Base-by-base conservation (phyloP, 305 asterid genomes). In the Fraxinus albicans region DNA sequence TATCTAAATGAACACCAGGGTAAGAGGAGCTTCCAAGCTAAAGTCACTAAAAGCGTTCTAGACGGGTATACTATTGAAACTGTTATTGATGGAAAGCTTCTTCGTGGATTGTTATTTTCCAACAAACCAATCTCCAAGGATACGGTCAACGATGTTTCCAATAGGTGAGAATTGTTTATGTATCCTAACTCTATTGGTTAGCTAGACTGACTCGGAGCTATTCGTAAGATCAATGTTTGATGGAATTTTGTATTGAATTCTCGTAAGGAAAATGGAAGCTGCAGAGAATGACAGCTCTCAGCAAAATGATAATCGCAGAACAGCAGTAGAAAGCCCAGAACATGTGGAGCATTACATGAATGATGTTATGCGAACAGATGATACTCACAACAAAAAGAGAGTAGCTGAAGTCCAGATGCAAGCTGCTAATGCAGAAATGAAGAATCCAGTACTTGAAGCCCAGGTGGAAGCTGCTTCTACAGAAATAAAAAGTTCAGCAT, bases 61-160 rank as follows among this genome's bases (percentile, higher is more conserved):
- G 89, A 91, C 50, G 94, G 95, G 82, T 97, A 90, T 85, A 88
- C 92, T 21, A 91, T 97, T 29, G 99, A 95, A 89, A 95, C 99
- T 75, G 67, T 93, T 83, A 93, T 97, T 50, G 97, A 94, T 85
- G 99, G 98, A 76, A 93, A 86, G 89, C 92, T 89, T 82, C 96
- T 96, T 78, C 95, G 91, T 78, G 99, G 99, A 81, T 82, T 97
- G 63, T 55, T 97, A 58, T 92, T 97, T 89, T 91, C 95, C 82
- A 89, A 88, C 80, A 90, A 88, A 87, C 89, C 90, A 77, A 84
- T 83, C 84, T 85, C 90, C 73, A 67, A 75, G 83, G 85, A 86
- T 89, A 84, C 82, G 78, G 84, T 88, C 33, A 86, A 79, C 50
- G 93, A 88, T 75, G 85, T 83, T 83, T 85, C 90, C 73, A 88